Base-by-base conservation (phyloP, 2,329 filamentous ascomycete species). In the Rasamsonia emersonii region DNA sequence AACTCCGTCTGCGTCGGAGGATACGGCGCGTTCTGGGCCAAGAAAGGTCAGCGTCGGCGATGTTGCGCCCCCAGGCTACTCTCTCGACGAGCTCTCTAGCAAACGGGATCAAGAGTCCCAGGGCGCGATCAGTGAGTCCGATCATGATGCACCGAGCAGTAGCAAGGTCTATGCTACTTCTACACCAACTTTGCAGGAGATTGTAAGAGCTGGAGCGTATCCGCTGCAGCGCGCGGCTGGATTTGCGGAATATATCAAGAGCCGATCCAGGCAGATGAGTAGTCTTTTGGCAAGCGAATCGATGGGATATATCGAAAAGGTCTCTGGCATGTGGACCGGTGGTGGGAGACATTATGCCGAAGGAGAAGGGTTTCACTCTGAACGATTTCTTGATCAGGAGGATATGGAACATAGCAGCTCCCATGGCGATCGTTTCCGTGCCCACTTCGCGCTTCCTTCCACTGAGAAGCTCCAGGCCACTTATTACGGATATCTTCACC, bases 301-400 rank as follows among this genome's bases (percentile, higher is more conserved):
- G 0, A 93, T 94, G 79, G 86, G 86, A 2, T 96, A 96, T 52
- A 81, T 94, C 18, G 88, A 93, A 51, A 96, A 95, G 57, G 88
- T 96, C 0, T 93, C 89, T 0, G 89, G 86, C 21, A 96, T 96
- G 83, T 91, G 91, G 77, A 84, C 86, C 44, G 91, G 91, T 19
- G 85, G 85, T 9, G 79, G 81, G 46, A 86, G 81, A 48, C 89
- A 96, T 58, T 98, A 96, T 49, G 78, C 81, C 30, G 82, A 86
- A 13, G 74, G 72, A 14, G 77, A 84, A 51, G 64, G 71, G 9
- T 68, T 79, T 7, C 65, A 74, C 5, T 73, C 80, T 2, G 81
- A 80, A 47, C 63, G 64, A 33, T 59, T 68, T 2, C 62, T 68
- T 21, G 70, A 73, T 25, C 57, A 64, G 1, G 73, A 77, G 43